Percentiles rank a stretch among this genome's conserved stretches.
Evolutionary conservation across 129 eudicot species (phyloP).

Genomic region (Cynara cardunculus): DNA sequence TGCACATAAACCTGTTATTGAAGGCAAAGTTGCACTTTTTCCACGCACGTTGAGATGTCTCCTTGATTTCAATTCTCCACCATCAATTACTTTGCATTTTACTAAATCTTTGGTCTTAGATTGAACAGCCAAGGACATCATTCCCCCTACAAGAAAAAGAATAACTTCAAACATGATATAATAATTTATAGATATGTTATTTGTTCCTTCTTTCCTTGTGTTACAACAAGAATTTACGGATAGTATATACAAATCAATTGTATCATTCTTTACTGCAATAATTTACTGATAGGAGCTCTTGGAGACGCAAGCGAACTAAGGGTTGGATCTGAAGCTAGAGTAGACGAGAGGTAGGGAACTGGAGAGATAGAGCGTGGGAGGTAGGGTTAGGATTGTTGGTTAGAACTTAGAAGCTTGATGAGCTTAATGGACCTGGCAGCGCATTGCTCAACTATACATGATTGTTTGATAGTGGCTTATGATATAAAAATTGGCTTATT

Average conservation of each 20-base stretch:
- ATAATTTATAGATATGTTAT: not conserved
- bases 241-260: not conserved
- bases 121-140: constrained; percentile 90
- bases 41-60: constrained; percentile 94
- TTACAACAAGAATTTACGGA: not conserved
- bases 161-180: not conserved
- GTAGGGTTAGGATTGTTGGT: not conserved
- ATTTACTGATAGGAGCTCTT: not conserved
- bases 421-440: no score
- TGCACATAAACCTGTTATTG: constrained; percentile 70
- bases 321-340: no score
- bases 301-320: no score
- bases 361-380: not conserved
- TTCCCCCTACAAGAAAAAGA: constrained; percentile 56
- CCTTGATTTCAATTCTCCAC: constrained; percentile 94
- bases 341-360: no score
- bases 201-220: not conserved
- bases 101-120: constrained; percentile 78
- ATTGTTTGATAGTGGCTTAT: no score
- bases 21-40: constrained; percentile 95
- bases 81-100: constrained; percentile 84
- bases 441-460: no score
- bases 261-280: not conserved
- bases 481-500: no score
- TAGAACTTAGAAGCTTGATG: no score